Base-by-base conservation (phyloP, 768 basidiomycete species). In the Leccinum pellstonianum region DNA sequence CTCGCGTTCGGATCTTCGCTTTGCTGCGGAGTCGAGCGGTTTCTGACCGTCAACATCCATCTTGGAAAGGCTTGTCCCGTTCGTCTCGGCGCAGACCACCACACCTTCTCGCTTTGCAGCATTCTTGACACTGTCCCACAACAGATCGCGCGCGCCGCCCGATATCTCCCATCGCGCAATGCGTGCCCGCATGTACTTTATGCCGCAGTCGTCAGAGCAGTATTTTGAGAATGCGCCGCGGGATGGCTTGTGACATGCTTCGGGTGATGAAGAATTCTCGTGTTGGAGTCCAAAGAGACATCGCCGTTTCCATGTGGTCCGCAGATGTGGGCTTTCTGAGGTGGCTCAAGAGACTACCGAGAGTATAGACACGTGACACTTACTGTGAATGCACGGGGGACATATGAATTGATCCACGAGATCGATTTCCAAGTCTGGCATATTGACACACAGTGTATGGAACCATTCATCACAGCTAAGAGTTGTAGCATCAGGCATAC, bases 381-480 rank as follows among this genome's bases (percentile, higher is more conserved):
- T 64, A 95, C 94, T 85, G 57, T 82, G 78, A 21, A 87, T 77
- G 70, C 94, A 96, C 4, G 79, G 77, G 1, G 93, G 93, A 73
- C 94, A 97, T 55, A 93, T 85, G 73, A 96, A 96, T 71, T 91
- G 89, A 76, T 96, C 95, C 35, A 97, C 90, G 15, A 97, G 84
- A 65, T 95, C 91, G 37, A 93, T 84, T 64, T 88, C 86, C 7
- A 85, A 77, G 61, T 95, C 93, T 25, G 85, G 83, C 81, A 95
- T 89, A 46, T 83, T 77, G 27, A 95, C 86, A 66, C 94, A 97
- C 52, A 85, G 81, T 0, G 90, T 89, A 70, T 97, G 94, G 71
- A 93, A 96, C 94, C 94, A 97, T 62, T 95, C 91, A 67, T 95
- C 94, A 73, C 94, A 96, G 29, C 93, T 94, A 58, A 17, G n/a